A percentile compares a stretch with the other conserved stretches of the same genome.
Evolutionary conservation across 371 early-diverging fungal genomes (phyloP).

Genomic region (Circinella umbellata): DNA sequence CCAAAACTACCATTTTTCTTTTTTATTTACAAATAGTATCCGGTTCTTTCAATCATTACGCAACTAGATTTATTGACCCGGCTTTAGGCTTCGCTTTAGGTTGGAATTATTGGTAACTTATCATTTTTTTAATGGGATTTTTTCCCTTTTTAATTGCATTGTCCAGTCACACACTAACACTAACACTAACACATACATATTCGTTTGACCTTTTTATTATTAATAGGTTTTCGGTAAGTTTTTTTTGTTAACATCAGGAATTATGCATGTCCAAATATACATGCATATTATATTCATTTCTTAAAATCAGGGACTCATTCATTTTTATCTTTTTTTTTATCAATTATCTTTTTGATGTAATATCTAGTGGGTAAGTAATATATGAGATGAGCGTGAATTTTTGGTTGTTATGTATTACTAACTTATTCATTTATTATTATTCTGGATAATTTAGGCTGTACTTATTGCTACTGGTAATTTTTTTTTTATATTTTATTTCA

Average conservation of each 20-base stretch:
- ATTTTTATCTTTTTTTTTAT: too few relatives aligned
- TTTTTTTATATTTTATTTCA: background rate
- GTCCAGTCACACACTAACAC: too few relatives aligned
- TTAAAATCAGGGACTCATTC: background rate
- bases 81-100: conserved; percentile 84
- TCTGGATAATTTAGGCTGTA: conserved; percentile 61
- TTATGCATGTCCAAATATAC: background rate
- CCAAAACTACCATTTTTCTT: too few relatives aligned
- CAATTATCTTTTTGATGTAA: too few relatives aligned
- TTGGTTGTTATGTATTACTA: background rate
- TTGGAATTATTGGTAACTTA: conserved; percentile 79
- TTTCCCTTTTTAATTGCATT: too few relatives aligned
- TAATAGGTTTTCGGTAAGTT: conserved; percentile 33
- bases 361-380: background rate
- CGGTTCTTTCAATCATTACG: conserved; percentile 86
- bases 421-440: too few relatives aligned
- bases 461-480: conserved; percentile 47
- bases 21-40: conserved; percentile 44
- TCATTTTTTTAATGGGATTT: background rate
- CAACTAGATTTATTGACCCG: conserved; percentile 83
- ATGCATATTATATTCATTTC: background rate
- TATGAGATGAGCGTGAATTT: background rate
- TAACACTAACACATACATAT: too few relatives aligned
- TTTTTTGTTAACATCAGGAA: background rate
- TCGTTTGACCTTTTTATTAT: too few relatives aligned